Conservation (phyloP, 2,329 filamentous ascomycete species). For the Colletotrichum kahawae region DNA sequence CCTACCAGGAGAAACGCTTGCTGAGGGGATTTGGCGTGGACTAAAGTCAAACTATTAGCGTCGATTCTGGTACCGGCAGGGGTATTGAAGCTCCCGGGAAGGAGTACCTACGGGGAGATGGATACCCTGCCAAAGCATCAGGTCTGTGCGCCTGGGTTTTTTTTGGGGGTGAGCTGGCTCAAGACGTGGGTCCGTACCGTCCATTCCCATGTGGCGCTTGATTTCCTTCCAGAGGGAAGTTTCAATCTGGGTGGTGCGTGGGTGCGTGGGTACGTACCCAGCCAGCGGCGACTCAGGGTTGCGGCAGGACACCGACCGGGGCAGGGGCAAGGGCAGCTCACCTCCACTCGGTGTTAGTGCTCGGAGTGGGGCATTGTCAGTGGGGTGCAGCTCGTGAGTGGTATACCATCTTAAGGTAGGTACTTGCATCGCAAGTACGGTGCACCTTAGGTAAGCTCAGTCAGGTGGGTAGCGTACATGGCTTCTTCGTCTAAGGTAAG, state of each 20-base stretch:
- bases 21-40: neutral
- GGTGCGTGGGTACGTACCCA: neutral
- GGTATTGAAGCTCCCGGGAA: neutral
- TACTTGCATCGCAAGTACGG: neutral
- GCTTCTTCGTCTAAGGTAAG: neutral
- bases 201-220: conserved; percentile 17
- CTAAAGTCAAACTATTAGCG: neutral
- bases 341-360: neutral
- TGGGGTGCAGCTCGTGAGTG: neutral
- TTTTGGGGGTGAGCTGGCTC: conserved; percentile 4
- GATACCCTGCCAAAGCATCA: neutral
- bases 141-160: conserved; percentile 11
- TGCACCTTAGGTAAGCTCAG: neutral
- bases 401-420: neutral
- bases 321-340: neutral
- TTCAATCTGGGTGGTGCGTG: conserved; percentile 5
- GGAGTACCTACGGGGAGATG: neutral
- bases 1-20: neutral
- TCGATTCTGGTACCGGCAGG: neutral
- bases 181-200: neutral
- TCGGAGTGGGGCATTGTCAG: neutral
- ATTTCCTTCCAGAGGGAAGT: conserved; percentile 6
- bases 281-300: conserved; percentile 11
- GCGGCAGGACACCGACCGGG: neutral
- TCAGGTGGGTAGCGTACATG: neutral